Percentiles rank a stretch among this genome's conserved stretches.
Evolutionary conservation across 768 basidiomycete species (phyloP).

Genomic region (Amyloporia xantha): DNA sequence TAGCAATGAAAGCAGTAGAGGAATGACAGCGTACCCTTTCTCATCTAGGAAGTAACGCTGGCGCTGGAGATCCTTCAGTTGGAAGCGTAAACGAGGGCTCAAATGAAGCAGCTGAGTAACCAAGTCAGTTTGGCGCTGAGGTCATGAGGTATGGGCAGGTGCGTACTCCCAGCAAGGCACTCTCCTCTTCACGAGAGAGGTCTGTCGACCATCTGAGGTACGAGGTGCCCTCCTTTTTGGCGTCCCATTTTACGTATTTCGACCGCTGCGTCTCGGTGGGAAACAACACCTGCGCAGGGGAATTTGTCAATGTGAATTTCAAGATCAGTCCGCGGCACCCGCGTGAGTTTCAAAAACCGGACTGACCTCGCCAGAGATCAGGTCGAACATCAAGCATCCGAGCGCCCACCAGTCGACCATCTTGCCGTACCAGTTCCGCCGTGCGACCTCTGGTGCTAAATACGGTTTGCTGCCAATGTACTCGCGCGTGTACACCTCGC

Average conservation of each 20-base stretch:
- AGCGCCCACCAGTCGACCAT: slow-evolving; percentile 25
- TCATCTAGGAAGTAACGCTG: slow-evolving; percentile 17
- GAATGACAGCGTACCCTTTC: slow-evolving; percentile 10
- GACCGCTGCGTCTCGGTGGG: not conserved
- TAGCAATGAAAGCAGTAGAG: not conserved
- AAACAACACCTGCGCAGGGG: slow-evolving; percentile 17
- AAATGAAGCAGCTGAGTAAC: slow-evolving; percentile 10
- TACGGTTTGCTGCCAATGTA: slow-evolving; percentile 20
- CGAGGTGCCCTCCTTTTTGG: slow-evolving; percentile 7
- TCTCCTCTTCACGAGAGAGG: slow-evolving; percentile 12
- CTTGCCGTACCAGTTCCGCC: slow-evolving; percentile 17
- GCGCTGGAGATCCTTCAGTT: slow-evolving; percentile 10
- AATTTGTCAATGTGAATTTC: not conserved
- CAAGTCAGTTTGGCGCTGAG: not conserved
- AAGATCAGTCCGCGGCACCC: too few species aligned
- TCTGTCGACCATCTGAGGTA: slow-evolving; percentile 7
- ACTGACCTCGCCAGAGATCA: slow-evolving; percentile 24
- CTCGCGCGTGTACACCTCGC: slow-evolving; percentile 12
- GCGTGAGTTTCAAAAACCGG: too few species aligned
- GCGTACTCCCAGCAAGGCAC: slow-evolving; percentile 14
- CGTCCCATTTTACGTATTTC: slow-evolving; percentile 15
- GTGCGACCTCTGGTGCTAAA: slow-evolving; percentile 19
- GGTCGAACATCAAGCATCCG: slow-evolving; percentile 21
- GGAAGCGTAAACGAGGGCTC: slow-evolving; percentile 9
- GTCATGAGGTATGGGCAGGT: not conserved